Percentiles rank a stretch among this genome's conserved stretches.
phyloP scores from a whole-genome alignment of 2,329 filamentous ascomycete genomes.

The Exophiala spinifera region DNA sequence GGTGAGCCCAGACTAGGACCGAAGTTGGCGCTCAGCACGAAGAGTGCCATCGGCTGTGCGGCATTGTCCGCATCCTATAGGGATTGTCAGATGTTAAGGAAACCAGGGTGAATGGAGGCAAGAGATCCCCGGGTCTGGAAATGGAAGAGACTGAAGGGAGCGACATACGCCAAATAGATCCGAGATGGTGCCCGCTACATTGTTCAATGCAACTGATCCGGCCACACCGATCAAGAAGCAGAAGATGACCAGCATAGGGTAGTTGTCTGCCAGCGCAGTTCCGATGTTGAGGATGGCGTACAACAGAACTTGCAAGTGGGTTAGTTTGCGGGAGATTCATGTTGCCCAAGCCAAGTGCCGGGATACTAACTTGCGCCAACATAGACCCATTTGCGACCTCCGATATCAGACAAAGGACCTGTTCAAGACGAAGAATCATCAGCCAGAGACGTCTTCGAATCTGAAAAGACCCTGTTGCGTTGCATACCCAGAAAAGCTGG shows the following conservation, averaged over 20 bases:
- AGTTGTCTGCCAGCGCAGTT: slow-evolving; percentile 36
- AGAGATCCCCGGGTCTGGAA: too few species aligned
- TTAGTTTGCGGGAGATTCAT: neutral
- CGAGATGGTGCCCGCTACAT: slow-evolving; percentile 38
- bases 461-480: neutral
- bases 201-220: slow-evolving; percentile 38
- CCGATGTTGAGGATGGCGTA: slow-evolving; percentile 40
- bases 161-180: slow-evolving; percentile 38
- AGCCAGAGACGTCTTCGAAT: neutral
- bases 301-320: slow-evolving; percentile 21
- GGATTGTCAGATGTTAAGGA: too few species aligned
- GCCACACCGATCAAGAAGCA: slow-evolving; percentile 37
- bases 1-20: slow-evolving; percentile 43
- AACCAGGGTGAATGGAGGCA: too few species aligned
- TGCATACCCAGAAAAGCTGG: slow-evolving; percentile 37
- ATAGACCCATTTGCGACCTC: slow-evolving; percentile 46
- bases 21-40: slow-evolving; percentile 41
- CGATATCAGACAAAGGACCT: slow-evolving; percentile 42
- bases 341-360: neutral
- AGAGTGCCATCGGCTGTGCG: slow-evolving; percentile 45
- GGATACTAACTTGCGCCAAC: slow-evolving; percentile 33
- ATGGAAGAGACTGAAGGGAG: slow-evolving; percentile 9
- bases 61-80: slow-evolving; percentile 31
- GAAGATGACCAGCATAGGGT: slow-evolving; percentile 41
- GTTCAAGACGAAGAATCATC: neutral